Conservation (phyloP, 1,284 basidiomycete species). For the Pseudozyma sp. region DNA sequence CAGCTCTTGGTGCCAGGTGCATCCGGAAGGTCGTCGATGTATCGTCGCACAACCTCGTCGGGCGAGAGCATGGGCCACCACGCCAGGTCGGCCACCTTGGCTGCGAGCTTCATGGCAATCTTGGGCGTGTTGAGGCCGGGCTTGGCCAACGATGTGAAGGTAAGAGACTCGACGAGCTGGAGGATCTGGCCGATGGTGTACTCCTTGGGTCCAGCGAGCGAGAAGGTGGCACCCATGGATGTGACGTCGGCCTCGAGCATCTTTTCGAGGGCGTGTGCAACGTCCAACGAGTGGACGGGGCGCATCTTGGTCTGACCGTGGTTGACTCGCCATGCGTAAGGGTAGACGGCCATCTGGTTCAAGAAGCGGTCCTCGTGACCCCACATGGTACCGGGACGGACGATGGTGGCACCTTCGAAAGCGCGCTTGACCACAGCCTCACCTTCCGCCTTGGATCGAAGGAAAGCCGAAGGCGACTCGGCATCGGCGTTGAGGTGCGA, state of each 20-base stretch:
- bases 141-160: conserved; percentile 75
- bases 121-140: conserved; percentile 82
- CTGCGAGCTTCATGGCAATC: conserved; percentile 76
- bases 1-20: conserved; percentile 71
- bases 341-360: conserved; percentile 91
- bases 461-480: conserved; percentile 83
- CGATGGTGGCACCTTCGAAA: conserved; percentile 89
- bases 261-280: conserved; percentile 88
- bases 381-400: conserved; percentile 86
- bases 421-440: conserved; percentile 86
- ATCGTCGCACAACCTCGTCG: conserved; percentile 90
- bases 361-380: conserved; percentile 95
- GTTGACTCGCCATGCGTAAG: conserved; percentile 96
- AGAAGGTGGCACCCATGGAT: conserved; percentile 77
- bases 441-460: conserved; percentile 88
- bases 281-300: conserved; percentile 92
- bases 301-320: conserved; percentile 84
- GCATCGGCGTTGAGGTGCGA: conserved; percentile 92
- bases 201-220: conserved; percentile 88
- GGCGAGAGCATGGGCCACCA: conserved; percentile 96
- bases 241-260: conserved; percentile 77
- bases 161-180: conserved; percentile 82
- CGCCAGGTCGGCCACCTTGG: conserved; percentile 77
- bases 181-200: conserved; percentile 87
- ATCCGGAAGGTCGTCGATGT: conserved; percentile 78